Percentiles rank a stretch among this genome's conserved stretches.
These are phyloP conservation scores for Infundibulicybe gibba DNA, from an alignment of 768 basidiomycete species.

Conservation along the genomic window DNA sequence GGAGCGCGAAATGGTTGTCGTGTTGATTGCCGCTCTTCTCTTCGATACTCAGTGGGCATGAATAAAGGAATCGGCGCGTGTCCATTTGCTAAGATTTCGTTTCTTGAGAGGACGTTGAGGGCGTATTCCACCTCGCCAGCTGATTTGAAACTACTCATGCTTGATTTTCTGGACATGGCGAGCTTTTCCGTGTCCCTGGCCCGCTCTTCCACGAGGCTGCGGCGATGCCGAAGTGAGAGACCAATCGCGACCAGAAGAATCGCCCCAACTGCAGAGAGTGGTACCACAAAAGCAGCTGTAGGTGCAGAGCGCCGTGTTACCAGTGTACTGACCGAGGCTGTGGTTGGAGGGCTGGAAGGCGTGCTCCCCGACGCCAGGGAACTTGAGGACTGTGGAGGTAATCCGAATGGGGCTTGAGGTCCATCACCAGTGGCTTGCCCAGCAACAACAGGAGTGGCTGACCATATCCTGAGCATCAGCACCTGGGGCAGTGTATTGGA, in stretches of 20 bases:
- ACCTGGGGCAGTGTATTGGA: background rate
- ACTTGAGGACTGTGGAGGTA: background rate
- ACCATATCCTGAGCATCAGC: background rate
- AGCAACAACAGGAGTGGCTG: background rate
- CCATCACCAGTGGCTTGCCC: background rate
- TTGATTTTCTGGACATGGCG: constrained; percentile 10
- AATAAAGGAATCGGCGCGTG: constrained; percentile 16
- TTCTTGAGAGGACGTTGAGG: constrained; percentile 12
- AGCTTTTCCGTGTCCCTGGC: constrained; percentile 13
- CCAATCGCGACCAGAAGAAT: constrained; percentile 23
- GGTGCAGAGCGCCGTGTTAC: constrained; percentile 21
- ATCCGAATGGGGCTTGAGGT: background rate
- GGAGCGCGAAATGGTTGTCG: constrained; percentile 8
- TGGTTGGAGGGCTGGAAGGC: constrained; percentile 1
- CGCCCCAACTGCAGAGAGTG: constrained; percentile 26
- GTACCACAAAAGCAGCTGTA: constrained; percentile 26
- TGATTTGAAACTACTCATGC: constrained; percentile 12
- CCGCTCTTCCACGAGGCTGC: constrained; percentile 16
- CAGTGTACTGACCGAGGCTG: constrained; percentile 10
- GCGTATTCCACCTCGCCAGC: constrained; percentile 15
- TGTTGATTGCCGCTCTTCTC: constrained; percentile 2
- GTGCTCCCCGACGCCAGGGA: constrained; percentile 1
- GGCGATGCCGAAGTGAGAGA: constrained; percentile 22
- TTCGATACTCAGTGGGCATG: constrained; percentile 10
- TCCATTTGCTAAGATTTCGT: constrained; percentile 8